Conservation (phyloP, 805 yeast genomes). For the Candida khao-thaluensis region DNA sequence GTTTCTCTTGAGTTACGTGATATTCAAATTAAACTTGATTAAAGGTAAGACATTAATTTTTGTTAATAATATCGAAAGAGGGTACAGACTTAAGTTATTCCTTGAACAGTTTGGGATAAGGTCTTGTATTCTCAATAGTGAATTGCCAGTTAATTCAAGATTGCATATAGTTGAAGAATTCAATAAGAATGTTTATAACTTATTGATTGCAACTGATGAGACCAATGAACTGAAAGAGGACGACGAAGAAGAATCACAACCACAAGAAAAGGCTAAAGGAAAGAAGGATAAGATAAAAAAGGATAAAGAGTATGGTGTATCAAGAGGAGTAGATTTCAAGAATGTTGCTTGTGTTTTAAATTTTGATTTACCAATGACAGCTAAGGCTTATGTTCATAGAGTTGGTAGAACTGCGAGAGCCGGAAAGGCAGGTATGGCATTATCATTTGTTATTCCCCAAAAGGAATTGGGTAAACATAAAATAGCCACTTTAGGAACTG, state of each 20-base stretch:
- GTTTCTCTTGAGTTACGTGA: conserved; percentile 85
- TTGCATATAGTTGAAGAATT: conserved; percentile 94
- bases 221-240: conserved; percentile 56
- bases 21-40: conserved; percentile 81
- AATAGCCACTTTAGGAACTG: conserved; percentile 65
- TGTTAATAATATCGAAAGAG: conserved; percentile 93
- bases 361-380: conserved; percentile 88
- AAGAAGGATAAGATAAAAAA: conserved; percentile 32
- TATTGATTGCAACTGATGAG: conserved; percentile 95
- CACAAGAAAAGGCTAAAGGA: conserved; percentile 10
- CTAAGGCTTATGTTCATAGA: conserved; percentile 88
- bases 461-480: conserved; percentile 89
- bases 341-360: conserved; percentile 96
- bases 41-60: conserved; percentile 89
- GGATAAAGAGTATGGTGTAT: conserved; percentile 86
- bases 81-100: conserved; percentile 86
- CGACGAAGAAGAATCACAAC: conserved; percentile 46
- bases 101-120: conserved; percentile 92
- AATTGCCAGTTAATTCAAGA: conserved; percentile 88
- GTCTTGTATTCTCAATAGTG: conserved; percentile 86
- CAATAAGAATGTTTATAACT: conserved; percentile 81
- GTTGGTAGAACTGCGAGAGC: conserved; percentile 98
- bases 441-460: conserved; percentile 84
- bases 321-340: conserved; percentile 94
- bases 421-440: conserved; percentile 90